Base-by-base conservation (phyloP, 768 basidiomycete genomes). In the Amanita pallidorosea region DNA sequence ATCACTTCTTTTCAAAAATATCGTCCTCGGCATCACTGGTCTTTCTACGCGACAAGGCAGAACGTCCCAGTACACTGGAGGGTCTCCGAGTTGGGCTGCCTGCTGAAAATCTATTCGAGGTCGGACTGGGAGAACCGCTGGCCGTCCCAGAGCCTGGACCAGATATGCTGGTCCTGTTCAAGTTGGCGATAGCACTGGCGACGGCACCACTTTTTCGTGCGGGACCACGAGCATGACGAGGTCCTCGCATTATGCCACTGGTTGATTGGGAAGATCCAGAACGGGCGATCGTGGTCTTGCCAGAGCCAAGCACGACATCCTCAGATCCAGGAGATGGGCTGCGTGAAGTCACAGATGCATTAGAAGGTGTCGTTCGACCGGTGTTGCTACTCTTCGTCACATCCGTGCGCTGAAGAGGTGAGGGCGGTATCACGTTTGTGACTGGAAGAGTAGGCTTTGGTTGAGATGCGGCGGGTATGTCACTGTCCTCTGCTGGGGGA, bases 21-120 rank as follows among this genome's bases (percentile, higher is more conserved):
- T 84, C 78, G 55, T 88, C 88, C 61, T 90, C 88, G 33, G 86
- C 86, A 60, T 89, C 87, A 60, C 84, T 86, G 37, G 83, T 85
- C 82, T 85, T 88, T 63, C 85, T 75, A 60, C 85, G 76, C 48
- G 85, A 81, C 49, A 82, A 72, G 27, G 73, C 69, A 27, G 70
- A 65, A 55, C 76, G 67, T n/a, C 77, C 75, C 5, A 76, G 60
- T 34, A 75, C 69, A 55, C 71, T 78, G 42, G 70, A 71, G 15
- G 74, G 71, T 49, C 70, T 60, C 49, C 69, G 64, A 20, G 67
- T 70, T 9, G 56, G 58, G 25, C 63, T 63, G 11, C 37, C 43
- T 11, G 52, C 74, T 36, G 76, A 77, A 37, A 77, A 54, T 51
- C 79, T 67, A 58, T 75, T 80, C 41, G 66, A 58, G 44, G 61